Evolutionary conservation across 73 alveolate genomes (phyloP), one percentile per base, ranked within the genome.

Genomic region (Uronychia binucleata): DNA sequence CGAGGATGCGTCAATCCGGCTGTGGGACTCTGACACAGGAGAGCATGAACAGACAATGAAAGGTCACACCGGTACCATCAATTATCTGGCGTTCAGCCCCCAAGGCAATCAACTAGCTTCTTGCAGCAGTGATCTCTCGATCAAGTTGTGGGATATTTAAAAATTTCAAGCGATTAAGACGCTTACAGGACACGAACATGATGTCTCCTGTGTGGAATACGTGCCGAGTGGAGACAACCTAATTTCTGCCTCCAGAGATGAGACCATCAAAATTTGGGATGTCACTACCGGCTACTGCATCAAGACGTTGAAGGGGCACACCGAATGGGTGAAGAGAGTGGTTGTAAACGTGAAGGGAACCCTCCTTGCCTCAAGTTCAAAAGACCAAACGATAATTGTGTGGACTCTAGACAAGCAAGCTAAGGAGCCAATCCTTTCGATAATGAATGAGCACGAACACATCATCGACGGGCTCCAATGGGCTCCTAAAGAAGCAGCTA

Each of bases 181-280:
- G 25, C 95, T 97, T 26, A 80, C 94, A 74, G 99, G 99, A 30
- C 99, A 97, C 82, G 99, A 97, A 46, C 99, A 97, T 95, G 88
- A 94, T 34, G 98, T 97, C 0, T 83, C 96, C 81, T 88, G 93
- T 74, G 95, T 96, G 59, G 83, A 93, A 80, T 97, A 92, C 80
- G 33, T 93, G 13, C 98, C 97, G 14, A 89, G 91, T 86, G 98
- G 98, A 1, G 98, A 95, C 77, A 84, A 76, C 59, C 30, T 97
- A 58, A 84, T 97, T 35, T 89, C 98, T 57, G 92, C 97, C 79
- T 93, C 98, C 1, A 89, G 98, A 86, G 99, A 97, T 90, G 90
- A 91, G 67, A 94, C 98, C 75, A 85, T 96, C 77, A 97, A 97
- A 91, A 59, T 95, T 74, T 97, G 99, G 99, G 99, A 96, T 58